phyloP scores from a whole-genome alignment of 805 yeast genomes.

The Saccharomycopsis oosterbeekiorum region DNA sequence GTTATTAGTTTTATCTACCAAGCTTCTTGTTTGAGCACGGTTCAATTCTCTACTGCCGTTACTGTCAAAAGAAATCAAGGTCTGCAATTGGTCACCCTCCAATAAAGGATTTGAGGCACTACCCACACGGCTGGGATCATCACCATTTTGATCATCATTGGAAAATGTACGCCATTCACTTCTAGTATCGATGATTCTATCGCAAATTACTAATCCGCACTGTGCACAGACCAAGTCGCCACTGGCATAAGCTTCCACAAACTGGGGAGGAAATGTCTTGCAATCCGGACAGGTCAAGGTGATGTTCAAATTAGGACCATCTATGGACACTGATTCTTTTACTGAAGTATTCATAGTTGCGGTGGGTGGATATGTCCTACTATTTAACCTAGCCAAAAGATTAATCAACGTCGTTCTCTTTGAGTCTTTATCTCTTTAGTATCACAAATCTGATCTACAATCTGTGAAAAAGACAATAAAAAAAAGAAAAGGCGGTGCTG shows the following conservation, averaged over 20 bases:
- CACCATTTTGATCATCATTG: slow-evolving; percentile 96
- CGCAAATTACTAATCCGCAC: slow-evolving; percentile 90
- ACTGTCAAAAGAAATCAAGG: slow-evolving; percentile 81
- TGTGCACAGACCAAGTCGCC: slow-evolving; percentile 98
- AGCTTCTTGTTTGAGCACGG: slow-evolving; percentile 78
- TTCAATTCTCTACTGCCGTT: slow-evolving; percentile 85
- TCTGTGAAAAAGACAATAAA: not conserved
- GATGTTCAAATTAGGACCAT: slow-evolving; percentile 79
- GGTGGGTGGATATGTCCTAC: not conserved
- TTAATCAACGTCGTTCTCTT: not conserved
- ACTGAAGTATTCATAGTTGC: not conserved
- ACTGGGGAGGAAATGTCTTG: slow-evolving; percentile 88
- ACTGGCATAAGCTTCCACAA: slow-evolving; percentile 89
- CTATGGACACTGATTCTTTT: slow-evolving; percentile 15
- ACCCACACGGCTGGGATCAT: slow-evolving; percentile 98
- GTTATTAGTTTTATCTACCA: slow-evolving; percentile 80
- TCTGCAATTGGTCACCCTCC: slow-evolving; percentile 85
- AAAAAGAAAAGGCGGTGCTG: not conserved
- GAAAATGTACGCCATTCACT: slow-evolving; percentile 99
- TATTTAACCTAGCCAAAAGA: not conserved
- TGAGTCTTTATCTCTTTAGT: not conserved
- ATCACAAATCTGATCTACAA: not conserved
- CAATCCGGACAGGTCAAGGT: slow-evolving; percentile 93
- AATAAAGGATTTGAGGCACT: slow-evolving; percentile 89
- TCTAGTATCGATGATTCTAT: slow-evolving; percentile 85